Base-by-base conservation (phyloP, 1,284 basidiomycete species). In the Microbotryum scabiosae region DNA sequence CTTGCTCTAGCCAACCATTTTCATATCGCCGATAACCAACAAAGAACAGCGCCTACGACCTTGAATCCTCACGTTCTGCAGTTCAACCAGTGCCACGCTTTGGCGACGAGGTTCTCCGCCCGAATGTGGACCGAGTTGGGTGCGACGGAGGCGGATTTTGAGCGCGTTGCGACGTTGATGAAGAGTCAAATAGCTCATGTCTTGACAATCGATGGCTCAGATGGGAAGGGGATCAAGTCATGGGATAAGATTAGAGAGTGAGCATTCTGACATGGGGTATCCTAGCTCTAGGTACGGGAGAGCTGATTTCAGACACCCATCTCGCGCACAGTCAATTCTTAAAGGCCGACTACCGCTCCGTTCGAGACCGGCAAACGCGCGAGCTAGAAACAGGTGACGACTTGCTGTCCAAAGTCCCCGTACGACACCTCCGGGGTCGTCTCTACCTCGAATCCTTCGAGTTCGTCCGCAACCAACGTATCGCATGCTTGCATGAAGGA, bases 91-190 rank as follows among this genome's bases (percentile, higher is more conserved):
- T 47, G 44, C 16, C 93, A 97, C 75, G 79, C 82, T 7, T 78
- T 94, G 5, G 87, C 88, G 2, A 83, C 88, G 30, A 84, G 84
- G 59, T 96, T 97, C 79, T 96, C 96, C 78, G 77, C 92, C 30
- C 83, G 90, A 41, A 94, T 97, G 86, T 97, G 92, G 92, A 84
- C 82, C 70, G 92, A 97, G 75, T 90, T 88, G 66, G 87, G 87
- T 43, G 90, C 93, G 1, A 85, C 86, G 10, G 88, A 92, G 1
- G 84, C 85, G 10, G 90, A 96, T 74, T 93, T 96, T 71, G 79
- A 82, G 44, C 84, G 91, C 18, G 84, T 97, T 10, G 82, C 84
- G 52, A 87, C 86, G 18, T 78, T 97, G 25, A 86, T 89, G 46
- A 84, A 85, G 52, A 91, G 88, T 78, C 92, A 97, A 84, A 64